Base-by-base conservation (phyloP, 352 stramenopile genomes). In the Phytophthora niederhauseri region DNA sequence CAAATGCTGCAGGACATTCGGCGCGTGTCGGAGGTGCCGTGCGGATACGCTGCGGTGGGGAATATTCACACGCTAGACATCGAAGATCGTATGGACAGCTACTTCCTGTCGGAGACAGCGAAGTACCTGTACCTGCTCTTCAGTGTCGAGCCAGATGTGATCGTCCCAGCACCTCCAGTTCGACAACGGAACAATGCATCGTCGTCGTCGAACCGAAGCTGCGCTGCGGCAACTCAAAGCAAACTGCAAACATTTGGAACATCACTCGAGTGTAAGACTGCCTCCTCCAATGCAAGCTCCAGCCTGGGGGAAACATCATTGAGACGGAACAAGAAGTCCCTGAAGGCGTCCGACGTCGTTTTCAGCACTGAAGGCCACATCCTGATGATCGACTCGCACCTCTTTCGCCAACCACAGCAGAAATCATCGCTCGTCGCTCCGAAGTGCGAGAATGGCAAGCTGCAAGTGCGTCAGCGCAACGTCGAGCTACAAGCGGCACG, bases 101-200 rank as follows among this genome's bases (percentile, higher is more conserved):
- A 98, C 64, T 99, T 99, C 68, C 81, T 99, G 2, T 98, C 91
- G 2, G 98, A 99, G 83, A 99, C 98, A 4, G 84, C 98, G 31
- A 99, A 99, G 78, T 99, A 99, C 72, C 70, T 99, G 15, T 99
- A 98, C 79, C 70, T 99, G 30, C 93, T 99, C 24, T 99, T 99
- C 80, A 98, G 99, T 56, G 94, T 98, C 30, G 83, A 93, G 34
- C 78, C 81, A 7, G 73, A 90, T 57, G 76, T 92, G 49, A 89
- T 94, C 66, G 83, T 93, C 22, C 86, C 89, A 61, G 59, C 74
- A 4, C 48, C 54, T 57, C 34, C 61, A 65, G 17, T 20, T 43
- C 12, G 34, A 55, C 28, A 22, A 1, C 8, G 26, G 20, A 11
- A 22, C 17, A 74, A 72, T 28, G 1, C 8, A 12, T 66, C 64